Conservation (phyloP, 2,329 filamentous ascomycete genomes). For the Colletotrichum spaethianum region DNA sequence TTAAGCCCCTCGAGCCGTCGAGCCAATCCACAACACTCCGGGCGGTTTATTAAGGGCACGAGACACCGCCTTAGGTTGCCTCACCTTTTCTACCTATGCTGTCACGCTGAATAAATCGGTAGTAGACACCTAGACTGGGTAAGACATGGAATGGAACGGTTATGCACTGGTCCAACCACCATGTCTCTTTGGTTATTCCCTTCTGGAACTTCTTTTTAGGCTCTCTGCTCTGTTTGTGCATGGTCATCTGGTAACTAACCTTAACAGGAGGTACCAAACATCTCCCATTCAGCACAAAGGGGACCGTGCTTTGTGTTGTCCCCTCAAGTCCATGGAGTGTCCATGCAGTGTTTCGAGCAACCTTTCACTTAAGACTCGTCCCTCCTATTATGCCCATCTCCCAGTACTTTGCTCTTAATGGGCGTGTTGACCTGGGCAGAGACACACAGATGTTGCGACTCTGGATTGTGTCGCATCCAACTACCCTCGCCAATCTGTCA, state of each 20-base stretch:
- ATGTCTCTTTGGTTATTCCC: not conserved
- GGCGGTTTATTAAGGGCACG: conserved; percentile 26
- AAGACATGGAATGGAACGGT: not conserved
- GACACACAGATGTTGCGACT: too few species aligned
- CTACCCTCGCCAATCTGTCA: not conserved
- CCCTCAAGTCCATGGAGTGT: conserved; percentile 35
- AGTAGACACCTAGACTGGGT: not conserved
- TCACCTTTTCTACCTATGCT: not conserved
- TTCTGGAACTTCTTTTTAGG: not conserved
- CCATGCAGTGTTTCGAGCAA: conserved; percentile 39
- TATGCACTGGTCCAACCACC: not conserved
- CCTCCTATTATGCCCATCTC: not conserved
- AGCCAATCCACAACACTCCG: conserved; percentile 12
- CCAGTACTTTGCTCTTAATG: not conserved
- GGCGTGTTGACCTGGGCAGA: not conserved
- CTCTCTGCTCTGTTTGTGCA: not conserved
- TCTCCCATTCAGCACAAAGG: not conserved
- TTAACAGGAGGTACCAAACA: not conserved
- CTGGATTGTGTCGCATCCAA: not conserved
- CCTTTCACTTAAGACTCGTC: conserved; percentile 8
- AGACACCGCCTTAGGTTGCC: conserved; percentile 27
- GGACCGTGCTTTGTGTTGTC: conserved; percentile 34
- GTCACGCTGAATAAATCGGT: not conserved
- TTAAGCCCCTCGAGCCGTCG: conserved; percentile 18
- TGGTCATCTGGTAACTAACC: not conserved